phyloP scores from a whole-genome alignment of 495 filamentous ascomycete genomes.

The Penicillium paxilli region DNA sequence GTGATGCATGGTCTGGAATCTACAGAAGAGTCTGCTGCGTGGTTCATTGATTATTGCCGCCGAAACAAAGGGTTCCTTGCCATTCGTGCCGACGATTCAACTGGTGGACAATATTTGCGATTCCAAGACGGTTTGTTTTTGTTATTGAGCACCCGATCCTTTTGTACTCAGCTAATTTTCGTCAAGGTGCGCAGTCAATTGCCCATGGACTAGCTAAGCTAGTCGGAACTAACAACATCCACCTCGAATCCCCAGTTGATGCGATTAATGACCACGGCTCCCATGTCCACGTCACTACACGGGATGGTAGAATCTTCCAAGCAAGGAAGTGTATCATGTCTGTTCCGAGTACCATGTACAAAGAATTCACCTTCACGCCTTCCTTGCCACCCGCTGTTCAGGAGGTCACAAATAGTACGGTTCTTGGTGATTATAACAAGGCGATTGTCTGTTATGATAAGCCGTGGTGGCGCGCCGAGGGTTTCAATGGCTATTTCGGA shows the following conservation, averaged over 20 bases:
- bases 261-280: not conserved
- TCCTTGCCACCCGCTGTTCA: conserved; percentile 19
- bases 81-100: conserved; percentile 35
- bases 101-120: conserved; percentile 42
- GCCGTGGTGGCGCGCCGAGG: conserved; percentile 38
- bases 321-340: conserved; percentile 33
- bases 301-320: not conserved
- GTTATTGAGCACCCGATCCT: not conserved
- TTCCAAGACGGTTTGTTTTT: conserved; percentile 4
- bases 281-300: not conserved
- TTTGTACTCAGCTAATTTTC: not conserved
- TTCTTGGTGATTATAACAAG: conserved; percentile 30
- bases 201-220: not conserved
- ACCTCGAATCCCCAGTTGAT: not conserved
- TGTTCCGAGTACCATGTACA: conserved; percentile 31
- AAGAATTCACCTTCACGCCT: conserved; percentile 27
- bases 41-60: conserved; percentile 45
- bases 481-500: conserved; percentile 26
- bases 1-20: conserved; percentile 42
- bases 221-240: not conserved
- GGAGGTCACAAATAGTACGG: conserved; percentile 7
- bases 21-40: conserved; percentile 37
- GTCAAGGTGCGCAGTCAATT: not conserved
- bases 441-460: conserved; percentile 27
- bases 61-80: conserved; percentile 33